Evolutionary conservation across 2,329 filamentous ascomycete genomes (phyloP), one percentile per base, ranked within the genome.

Genomic region (Colletotrichum sp.): DNA sequence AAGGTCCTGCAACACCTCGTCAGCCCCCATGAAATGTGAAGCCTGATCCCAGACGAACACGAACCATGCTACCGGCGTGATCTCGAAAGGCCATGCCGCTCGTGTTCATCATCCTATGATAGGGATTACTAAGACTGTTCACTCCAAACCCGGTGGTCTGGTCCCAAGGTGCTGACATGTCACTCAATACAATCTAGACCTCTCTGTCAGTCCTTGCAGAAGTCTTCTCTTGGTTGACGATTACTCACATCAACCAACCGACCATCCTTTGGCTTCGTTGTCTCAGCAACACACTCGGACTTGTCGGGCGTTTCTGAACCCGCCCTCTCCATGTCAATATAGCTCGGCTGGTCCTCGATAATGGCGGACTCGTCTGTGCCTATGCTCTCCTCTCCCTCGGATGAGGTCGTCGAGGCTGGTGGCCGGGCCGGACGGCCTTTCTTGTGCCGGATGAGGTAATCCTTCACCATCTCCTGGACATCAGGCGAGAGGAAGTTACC

Each of bases 51-150:
- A 30, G n/a, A 21, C 30, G 28, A 30, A 62, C 7, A 83, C 93
- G 83, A 86, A 98, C 96, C 95, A 99, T 98, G 86, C 96, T 98
- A 34, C 95, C 95, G 12, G 93, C 93, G 85, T 99, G 97, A 85
- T 99, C 97, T 78, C 93, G 92, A 82, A 98, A 97, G 24, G 86
- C 86, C 81, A 95, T 94, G 72, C 97, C 97, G 86, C 94, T 98
- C 80, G 96, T 98, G 86, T 99, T 99, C 96, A 98, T 98, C 94
- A 99, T 94, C 97, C 97, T 99, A 90, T 87, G 85, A 92, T 97
- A 97, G 78, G 96, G 95, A 91, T 97, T 94, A 96, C 93, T 98
- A 91, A 98, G 91, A 89, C 93, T 98, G 88, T 92, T 95, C 88
- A 94, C 93, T 88, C 92, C 93, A 88, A 94, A 96, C 82, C 93